A percentile compares a stretch with the other conserved stretches of the same genome.
Conservation (phyloP, 1,139 yeast species). For the Pneumocystis wakefieldiae region DNA sequence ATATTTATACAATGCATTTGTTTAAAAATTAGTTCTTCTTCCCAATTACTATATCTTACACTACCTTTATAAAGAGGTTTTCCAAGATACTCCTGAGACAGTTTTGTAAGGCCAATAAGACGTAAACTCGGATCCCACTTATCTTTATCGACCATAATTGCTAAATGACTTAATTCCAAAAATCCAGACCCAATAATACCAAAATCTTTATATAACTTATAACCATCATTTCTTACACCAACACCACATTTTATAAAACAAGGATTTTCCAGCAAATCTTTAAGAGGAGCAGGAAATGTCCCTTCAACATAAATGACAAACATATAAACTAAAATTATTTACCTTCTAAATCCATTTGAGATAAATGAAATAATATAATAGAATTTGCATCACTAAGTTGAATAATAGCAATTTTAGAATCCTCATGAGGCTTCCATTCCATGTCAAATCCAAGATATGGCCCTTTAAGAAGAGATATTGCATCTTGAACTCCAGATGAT, state of each 20-base stretch:
- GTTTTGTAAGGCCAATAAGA: neutral
- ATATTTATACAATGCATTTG: constrained; percentile 1
- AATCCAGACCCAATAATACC: constrained; percentile 1
- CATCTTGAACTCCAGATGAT: neutral
- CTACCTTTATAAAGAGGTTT: neutral
- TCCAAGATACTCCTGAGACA: neutral
- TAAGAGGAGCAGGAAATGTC: constrained; percentile 1
- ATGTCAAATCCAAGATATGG: neutral
- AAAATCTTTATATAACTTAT: constrained; percentile 1
- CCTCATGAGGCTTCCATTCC: neutral
- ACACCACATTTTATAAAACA: constrained; percentile 2
- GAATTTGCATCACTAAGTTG: neutral
- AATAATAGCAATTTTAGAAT: neutral
- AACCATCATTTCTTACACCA: constrained; percentile 2
- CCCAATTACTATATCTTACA: constrained; percentile 1
- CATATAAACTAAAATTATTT: neutral
- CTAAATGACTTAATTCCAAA: constrained; percentile 2
- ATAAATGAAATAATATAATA: neutral
- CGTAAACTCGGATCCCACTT: neutral
- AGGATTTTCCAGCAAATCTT: neutral
- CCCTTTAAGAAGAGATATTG: neutral
- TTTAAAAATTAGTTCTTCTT: neutral
- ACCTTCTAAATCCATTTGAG: neutral
- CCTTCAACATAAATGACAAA: neutral
- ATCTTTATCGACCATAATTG: constrained; percentile 1